phyloP scores from a whole-genome alignment of 345 rosid genomes.

The Heritiera littoralis region DNA sequence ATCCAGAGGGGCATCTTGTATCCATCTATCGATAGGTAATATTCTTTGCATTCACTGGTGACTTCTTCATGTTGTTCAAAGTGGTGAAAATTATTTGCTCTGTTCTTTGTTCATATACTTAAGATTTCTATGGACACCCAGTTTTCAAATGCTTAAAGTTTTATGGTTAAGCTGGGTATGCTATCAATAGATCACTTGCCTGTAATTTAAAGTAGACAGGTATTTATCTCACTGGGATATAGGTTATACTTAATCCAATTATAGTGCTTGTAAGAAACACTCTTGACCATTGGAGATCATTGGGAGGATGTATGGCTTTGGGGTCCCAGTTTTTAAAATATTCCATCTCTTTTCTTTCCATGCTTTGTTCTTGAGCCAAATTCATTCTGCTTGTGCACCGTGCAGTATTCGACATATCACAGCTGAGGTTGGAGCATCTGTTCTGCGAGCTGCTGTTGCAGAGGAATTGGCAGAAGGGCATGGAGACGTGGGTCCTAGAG shows the following conservation, averaged over 20 bases:
- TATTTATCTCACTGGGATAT: background rate
- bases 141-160: background rate
- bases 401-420: conserved; percentile 92
- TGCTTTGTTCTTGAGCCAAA: too few relatives aligned
- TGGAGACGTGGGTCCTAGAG: conserved; percentile 67
- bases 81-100: background rate
- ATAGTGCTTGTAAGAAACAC: background rate
- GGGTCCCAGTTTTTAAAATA: background rate
- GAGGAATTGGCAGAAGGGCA: conserved; percentile 89
- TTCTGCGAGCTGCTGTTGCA: conserved; percentile 74
- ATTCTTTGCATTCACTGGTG: background rate
- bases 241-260: background rate
- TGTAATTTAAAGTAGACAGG: background rate
- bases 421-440: conserved; percentile 94
- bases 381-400: conserved; percentile 11
- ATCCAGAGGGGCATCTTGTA: conserved; percentile 71
- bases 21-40: conserved; percentile 84
- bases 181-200: background rate
- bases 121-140: background rate
- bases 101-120: background rate
- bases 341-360: background rate
- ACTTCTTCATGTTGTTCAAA: background rate
- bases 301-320: background rate
- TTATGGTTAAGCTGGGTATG: background rate
- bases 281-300: background rate